Percentiles rank a stretch among this genome's conserved stretches.
These are phyloP conservation scores for Penicillium frequentans DNA, from an alignment of 2,329 filamentous ascomycete genomes.

Conservation along the genomic window DNA sequence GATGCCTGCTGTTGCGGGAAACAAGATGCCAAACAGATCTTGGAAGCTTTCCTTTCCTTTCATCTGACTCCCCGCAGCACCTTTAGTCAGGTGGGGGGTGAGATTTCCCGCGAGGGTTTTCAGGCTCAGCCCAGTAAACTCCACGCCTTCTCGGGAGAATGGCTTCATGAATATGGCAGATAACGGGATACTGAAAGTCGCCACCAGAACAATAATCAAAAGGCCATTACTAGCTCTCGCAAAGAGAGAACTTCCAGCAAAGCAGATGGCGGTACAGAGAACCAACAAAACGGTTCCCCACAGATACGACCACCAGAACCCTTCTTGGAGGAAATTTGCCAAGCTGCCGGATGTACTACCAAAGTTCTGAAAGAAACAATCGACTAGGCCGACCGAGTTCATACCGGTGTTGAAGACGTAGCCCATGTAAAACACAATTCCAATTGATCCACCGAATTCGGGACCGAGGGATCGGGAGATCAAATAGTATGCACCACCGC, in stretches of 20 bases:
- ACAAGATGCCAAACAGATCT: slow-evolving; percentile 81
- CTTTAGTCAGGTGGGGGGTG: slow-evolving; percentile 63
- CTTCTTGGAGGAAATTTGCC: slow-evolving; percentile 63
- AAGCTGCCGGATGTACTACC: slow-evolving; percentile 58
- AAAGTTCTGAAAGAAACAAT: slow-evolving; percentile 77
- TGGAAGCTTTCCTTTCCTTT: slow-evolving; percentile 70
- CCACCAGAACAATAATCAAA: slow-evolving; percentile 67
- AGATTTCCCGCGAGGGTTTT: slow-evolving; percentile 73
- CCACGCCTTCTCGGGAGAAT: slow-evolving; percentile 64
- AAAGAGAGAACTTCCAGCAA: slow-evolving; percentile 78
- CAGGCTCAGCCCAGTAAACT: slow-evolving; percentile 75
- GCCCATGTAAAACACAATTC: slow-evolving; percentile 87
- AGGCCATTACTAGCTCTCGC: slow-evolving; percentile 77
- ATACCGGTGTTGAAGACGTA: slow-evolving; percentile 82
- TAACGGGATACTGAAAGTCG: slow-evolving; percentile 78
- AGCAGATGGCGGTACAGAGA: slow-evolving; percentile 71
- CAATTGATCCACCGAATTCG: slow-evolving; percentile 86
- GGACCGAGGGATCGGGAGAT: slow-evolving; percentile 83
- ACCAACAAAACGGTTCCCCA: slow-evolving; percentile 71
- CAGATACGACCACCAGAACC: slow-evolving; percentile 75
- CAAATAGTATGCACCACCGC: slow-evolving; percentile 84
- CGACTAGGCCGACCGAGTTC: slow-evolving; percentile 82
- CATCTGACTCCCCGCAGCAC: slow-evolving; percentile 62
- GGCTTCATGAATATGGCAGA: slow-evolving; percentile 70
- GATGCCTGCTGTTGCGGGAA: slow-evolving; percentile 66